Conservation (phyloP, 2,329 filamentous ascomycete species). For the Neofusicoccum cordaticola region DNA sequence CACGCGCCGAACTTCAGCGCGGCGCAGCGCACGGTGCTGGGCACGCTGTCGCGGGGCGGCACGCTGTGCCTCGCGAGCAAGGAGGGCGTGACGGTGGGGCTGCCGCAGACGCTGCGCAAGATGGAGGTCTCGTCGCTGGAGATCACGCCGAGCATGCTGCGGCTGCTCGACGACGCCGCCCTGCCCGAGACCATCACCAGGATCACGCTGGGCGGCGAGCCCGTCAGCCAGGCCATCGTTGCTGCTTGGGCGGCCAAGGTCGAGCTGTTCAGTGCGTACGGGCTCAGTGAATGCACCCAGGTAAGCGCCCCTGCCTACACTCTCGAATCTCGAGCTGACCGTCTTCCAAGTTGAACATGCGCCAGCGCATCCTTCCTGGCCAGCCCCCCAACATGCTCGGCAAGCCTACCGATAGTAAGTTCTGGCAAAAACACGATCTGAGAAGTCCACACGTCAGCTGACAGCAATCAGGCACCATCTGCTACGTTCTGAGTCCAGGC, state of each 20-base stretch:
- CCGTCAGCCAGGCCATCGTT: slow-evolving; percentile 36
- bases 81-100: slow-evolving; percentile 25
- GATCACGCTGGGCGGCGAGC: slow-evolving; percentile 32
- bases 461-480: neutral
- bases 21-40: slow-evolving; percentile 20
- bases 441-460: too few species aligned
- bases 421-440: too few species aligned
- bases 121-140: slow-evolving; percentile 43
- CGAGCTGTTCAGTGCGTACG: slow-evolving; percentile 39
- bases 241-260: slow-evolving; percentile 35
- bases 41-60: slow-evolving; percentile 35
- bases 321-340: too few species aligned
- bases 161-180: slow-evolving; percentile 28
- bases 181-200: slow-evolving; percentile 25
- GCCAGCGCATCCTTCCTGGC: neutral
- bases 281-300: slow-evolving; percentile 35
- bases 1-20: neutral
- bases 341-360: neutral
- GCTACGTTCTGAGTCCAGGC: slow-evolving; percentile 19
- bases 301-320: neutral
- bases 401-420: too few species aligned
- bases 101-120: slow-evolving; percentile 32
- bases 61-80: slow-evolving; percentile 59
- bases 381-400: neutral
- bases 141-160: slow-evolving; percentile 44